Base-by-base conservation (phyloP, 1,139 yeast genomes). In the Taphrina deformans region DNA sequence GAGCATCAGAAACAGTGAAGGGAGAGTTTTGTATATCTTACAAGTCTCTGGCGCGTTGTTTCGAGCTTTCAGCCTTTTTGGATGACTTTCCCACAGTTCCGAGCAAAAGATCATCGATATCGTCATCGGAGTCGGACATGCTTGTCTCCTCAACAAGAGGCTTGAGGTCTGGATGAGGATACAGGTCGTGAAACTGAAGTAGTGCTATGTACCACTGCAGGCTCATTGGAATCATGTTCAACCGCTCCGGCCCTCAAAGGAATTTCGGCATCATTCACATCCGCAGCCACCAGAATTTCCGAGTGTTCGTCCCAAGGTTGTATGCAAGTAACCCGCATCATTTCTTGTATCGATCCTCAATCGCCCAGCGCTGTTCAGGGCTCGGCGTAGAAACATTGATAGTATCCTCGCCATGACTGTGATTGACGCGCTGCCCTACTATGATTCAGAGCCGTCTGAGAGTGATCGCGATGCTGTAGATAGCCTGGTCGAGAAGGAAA, bases 51-150 rank as follows among this genome's bases (percentile, higher is more conserved):
- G 58, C 48, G 35, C 48, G 45, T 24, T 48, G 45, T 29, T 33
- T 50, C 27, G 56, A 26, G 23, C 29, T 59, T 23, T 44, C 41
- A 21, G 55, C 18, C n/a, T 59, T 59, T 29, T 38, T 50, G 21
- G 63, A 59, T 18, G 63, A 52, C 12, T 59, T 51, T 7, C 63
- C 63, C 14, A 52, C 63, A 7, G 55, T 51, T 7, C 48, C 63
- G 23, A 59, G 63, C 29, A 59, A 50, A 7, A 53, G 58, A 53
- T 53, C 58, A 38, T 59, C 63, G 14, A 48, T 59, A 29, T 59
- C 63, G 23, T 48, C 55, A 24, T 59, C 63, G n/a, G 56, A 59
- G 51, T 59, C 63, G 6, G 63, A 59, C 63, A 59, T 59, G 41
- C n/a, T n/a, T n/a, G 5, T 6, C n/a, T 14, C 18, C 18, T 38